phyloP scores from a whole-genome alignment of 306 rosid genomes.

The Quercus mongolica region DNA sequence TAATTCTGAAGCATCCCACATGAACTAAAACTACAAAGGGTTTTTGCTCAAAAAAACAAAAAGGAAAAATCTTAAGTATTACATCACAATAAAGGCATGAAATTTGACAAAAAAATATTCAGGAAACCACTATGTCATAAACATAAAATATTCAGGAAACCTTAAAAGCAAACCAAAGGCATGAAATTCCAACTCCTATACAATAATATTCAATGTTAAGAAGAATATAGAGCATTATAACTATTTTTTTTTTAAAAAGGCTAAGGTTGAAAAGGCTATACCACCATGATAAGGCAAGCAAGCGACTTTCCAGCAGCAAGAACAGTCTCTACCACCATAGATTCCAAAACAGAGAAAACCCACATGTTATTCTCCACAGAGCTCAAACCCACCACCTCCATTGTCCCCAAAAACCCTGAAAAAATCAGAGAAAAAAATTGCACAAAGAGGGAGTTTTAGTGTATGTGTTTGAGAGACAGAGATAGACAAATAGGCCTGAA shows the following conservation, averaged over 20 bases:
- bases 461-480: background rate
- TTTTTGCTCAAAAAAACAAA: background rate
- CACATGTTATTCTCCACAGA: constrained; percentile 19
- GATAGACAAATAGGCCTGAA: background rate
- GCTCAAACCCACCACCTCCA: constrained; percentile 37
- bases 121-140: background rate
- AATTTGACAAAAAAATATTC: too few species aligned
- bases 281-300: constrained; percentile 49
- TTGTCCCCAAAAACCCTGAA: constrained; percentile 23
- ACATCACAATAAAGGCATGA: background rate
- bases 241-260: background rate
- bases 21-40: background rate
- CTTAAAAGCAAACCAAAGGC: background rate
- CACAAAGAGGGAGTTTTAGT: background rate
- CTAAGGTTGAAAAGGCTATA: constrained; percentile 7
- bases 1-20: background rate
- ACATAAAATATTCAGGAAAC: background rate
- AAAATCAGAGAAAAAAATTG: background rate
- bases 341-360: constrained; percentile 36
- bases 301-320: constrained; percentile 46
- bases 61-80: too few species aligned
- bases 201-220: background rate
- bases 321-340: constrained; percentile 39
- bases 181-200: background rate
- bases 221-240: background rate